Conservation (phyloP, 1,139 yeast species). For the Geotrichum aggregatum region DNA sequence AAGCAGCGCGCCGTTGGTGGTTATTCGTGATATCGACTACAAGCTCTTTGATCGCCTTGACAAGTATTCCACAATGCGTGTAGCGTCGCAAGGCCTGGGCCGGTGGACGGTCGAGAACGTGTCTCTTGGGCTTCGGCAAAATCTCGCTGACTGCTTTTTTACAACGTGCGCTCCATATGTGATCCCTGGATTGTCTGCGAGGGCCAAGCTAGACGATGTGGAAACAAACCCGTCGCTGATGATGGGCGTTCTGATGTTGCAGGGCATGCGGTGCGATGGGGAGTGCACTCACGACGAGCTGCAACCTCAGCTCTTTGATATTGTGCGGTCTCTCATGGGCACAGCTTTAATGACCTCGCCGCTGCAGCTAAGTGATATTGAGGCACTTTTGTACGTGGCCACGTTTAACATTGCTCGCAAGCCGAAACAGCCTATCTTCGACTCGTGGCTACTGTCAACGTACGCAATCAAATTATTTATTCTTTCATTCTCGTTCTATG, state of each 20-base stretch:
- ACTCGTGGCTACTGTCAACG: slow-evolving; percentile 48
- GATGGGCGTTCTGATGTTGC: slow-evolving; percentile 26
- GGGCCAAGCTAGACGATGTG: not conserved
- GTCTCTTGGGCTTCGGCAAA: slow-evolving; percentile 24
- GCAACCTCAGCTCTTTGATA: slow-evolving; percentile 44
- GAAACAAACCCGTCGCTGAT: slow-evolving; percentile 21
- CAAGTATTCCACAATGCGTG: slow-evolving; percentile 34
- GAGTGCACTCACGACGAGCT: slow-evolving; percentile 45
- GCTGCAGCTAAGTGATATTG: slow-evolving; percentile 53
- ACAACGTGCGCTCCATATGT: slow-evolving; percentile 24
- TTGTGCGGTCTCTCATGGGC: slow-evolving; percentile 46
- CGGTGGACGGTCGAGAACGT: slow-evolving; percentile 38
- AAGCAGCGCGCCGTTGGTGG: slow-evolving; percentile 41
- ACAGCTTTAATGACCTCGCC: slow-evolving; percentile 48
- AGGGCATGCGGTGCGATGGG: slow-evolving; percentile 41
- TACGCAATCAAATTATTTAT: slow-evolving; percentile 48
- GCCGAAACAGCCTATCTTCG: slow-evolving; percentile 47
- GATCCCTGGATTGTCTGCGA: slow-evolving; percentile 13
- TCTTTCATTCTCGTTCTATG: slow-evolving; percentile 41
- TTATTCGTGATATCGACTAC: slow-evolving; percentile 45
- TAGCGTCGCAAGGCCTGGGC: slow-evolving; percentile 40
- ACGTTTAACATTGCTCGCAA: slow-evolving; percentile 51
- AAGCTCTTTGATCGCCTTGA: slow-evolving; percentile 38
- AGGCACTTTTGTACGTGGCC: slow-evolving; percentile 50
- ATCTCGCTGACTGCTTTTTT: slow-evolving; percentile 23